Percentiles rank a stretch among this genome's conserved stretches.
These are phyloP conservation scores for Xylaria flabelliformis DNA, from an alignment of 495 filamentous ascomycete genomes.

Conservation along the genomic window DNA sequence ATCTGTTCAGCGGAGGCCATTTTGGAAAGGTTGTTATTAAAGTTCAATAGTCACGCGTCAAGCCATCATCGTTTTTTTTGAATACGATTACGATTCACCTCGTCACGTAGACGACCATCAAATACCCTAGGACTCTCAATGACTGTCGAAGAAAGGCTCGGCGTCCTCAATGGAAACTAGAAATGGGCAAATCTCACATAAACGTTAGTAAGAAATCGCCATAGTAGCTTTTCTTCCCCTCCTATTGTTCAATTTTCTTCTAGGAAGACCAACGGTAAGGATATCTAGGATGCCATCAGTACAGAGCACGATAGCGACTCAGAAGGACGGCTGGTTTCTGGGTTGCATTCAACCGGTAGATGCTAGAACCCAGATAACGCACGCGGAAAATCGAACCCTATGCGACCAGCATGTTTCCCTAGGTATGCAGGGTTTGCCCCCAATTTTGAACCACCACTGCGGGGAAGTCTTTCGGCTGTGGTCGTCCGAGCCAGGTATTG, in stretches of 20 bases:
- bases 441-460: slow-evolving; percentile 17
- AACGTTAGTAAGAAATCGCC: background rate
- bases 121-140: background rate
- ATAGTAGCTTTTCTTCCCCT: background rate
- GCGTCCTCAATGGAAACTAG: background rate
- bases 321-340: background rate
- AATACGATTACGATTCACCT: background rate
- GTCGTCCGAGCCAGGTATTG: background rate
- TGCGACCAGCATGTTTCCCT: slow-evolving; percentile 2
- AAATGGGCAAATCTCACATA: background rate
- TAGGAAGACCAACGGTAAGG: background rate
- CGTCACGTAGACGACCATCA: background rate
- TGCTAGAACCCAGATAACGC: background rate
- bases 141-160: background rate
- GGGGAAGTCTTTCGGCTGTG: slow-evolving; percentile 25
- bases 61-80: background rate
- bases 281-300: background rate
- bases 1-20: slow-evolving; percentile 50
- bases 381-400: background rate
- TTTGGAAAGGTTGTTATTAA: slow-evolving; percentile 57
- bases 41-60: slow-evolving; percentile 23
- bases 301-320: background rate
- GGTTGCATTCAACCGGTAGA: slow-evolving; percentile 13
- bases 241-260: background rate
- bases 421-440: slow-evolving; percentile 8